Base-by-base conservation (phyloP, 257 asterid genomes). In the Przewalskia tangutica region DNA sequence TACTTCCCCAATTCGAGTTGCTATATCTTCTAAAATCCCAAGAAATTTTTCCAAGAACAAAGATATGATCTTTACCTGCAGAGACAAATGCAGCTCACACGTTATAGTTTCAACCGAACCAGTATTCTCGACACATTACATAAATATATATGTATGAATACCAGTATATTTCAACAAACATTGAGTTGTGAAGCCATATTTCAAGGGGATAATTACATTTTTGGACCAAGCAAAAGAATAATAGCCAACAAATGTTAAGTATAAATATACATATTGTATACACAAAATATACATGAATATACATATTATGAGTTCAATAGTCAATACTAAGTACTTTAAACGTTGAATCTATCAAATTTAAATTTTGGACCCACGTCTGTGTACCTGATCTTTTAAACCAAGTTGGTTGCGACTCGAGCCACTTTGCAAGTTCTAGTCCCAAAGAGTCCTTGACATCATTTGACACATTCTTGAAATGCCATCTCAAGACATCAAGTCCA, bases 401-500 rank as follows among this genome's bases (percentile, higher is more conserved):
- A 7, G 91, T 70, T 17, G 68, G 73, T 58, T 90, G 92, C 7
- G 88, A 40, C 40, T 90, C 86, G 2, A 93, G 92, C 97, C 94
- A 93, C 40, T 88, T 86, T 7, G 88, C 34, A 3, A 91, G 70
- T 4, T 89, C 91, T 4, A 81, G 76, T 2, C 83, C 81, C 80
- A 91, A 16, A 0, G 92, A 77, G 81, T 91, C 97, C 85, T 91
- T 93, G 12, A 88, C 84, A 34, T 84, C 91, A 18, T 87, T 71
- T 0, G 93, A 60, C 5, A 86, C 92, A 58, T 73, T 90, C 89
- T 88, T 91, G 94, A 93, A 93, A 80, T 91, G 94, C 96, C 96
- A 90, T 84, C 96, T 86, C 82, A 93, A 42, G 83, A 89, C 81
- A 59, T 93, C 97, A 4, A 93, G 92, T 17, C 97, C 97, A 0